Base-by-base conservation (phyloP, 495 filamentous ascomycete species). In the Neurospora pannonica region DNA sequence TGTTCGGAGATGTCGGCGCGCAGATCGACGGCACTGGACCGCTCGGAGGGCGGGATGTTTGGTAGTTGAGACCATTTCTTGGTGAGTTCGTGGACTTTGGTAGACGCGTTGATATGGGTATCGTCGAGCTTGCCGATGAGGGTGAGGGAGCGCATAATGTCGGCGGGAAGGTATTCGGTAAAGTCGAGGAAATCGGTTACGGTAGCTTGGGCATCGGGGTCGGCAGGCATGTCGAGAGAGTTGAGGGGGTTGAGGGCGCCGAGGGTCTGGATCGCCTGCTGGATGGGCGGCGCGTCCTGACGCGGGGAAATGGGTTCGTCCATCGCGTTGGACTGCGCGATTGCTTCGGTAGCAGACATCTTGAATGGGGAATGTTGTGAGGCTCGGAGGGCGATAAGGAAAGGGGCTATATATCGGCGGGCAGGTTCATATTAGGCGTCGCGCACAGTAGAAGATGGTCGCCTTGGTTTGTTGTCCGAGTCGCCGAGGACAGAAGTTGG, bases 181-280 rank as follows among this genome's bases (percentile, higher is more conserved):
- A 90, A 97, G 82, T 98, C 96, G 77, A 97, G 91, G 82, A 94
- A 99, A 84, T 99, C 96, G 75, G 92, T 95, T 19, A 98, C 91
- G 72, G 94, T 96, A 10, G 94, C 92, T 76, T 97, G 93, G n/a
- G 93, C 92, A 83, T 99, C 96, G 24, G 95, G 95, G 78, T 99
- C 94, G 46, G 89, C 84, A 76, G 84, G 84, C 78, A 85, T 78
- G 71, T 80, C 78, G 73, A 83, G 77, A 13, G 77, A 71, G 70
- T 74, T 75, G 62, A 85, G 78, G 0, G 81, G 76, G 39, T 78
- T 78, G 31, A 83, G 78, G 60, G 74, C 80, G 42, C 77, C 75
- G n/a, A 81, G 73, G 1, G 80, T 73, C 38, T 77, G 80, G 4
- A 83, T 75, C 17, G 79, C 77, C 28, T 78, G 82, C 31, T 80